Evolutionary conservation across 768 basidiomycete genomes (phyloP).

Genomic region (Panaeolus papilionaceus): DNA sequence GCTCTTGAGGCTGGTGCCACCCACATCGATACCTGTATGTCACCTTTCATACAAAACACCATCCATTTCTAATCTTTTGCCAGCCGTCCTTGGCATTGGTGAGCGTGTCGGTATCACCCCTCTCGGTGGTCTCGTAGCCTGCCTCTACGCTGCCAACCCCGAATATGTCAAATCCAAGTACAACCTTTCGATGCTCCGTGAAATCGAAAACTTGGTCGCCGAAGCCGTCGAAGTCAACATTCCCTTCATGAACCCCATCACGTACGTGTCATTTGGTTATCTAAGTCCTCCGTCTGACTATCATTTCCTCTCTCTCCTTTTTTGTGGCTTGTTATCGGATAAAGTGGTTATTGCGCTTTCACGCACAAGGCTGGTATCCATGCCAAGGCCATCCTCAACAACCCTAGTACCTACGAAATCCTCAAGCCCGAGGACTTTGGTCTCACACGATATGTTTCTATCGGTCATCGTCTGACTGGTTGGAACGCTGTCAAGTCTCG

Average conservation of each 20-base stretch:
- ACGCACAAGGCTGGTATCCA: slow-evolving; percentile 99
- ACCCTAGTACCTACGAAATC: slow-evolving; percentile 99
- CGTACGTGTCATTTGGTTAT: slow-evolving; percentile 50
- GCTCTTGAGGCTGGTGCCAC: slow-evolving; percentile 99
- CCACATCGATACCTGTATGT: slow-evolving; percentile 95
- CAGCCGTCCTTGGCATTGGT: slow-evolving; percentile 95
- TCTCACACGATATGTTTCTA: slow-evolving; percentile 96
- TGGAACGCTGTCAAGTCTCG: slow-evolving; percentile 99
- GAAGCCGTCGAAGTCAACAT: slow-evolving; percentile 98
- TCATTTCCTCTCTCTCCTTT: slow-evolving; percentile 2
- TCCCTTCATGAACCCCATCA: slow-evolving; percentile 96
- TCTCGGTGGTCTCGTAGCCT: slow-evolving; percentile 95
- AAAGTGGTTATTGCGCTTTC: slow-evolving; percentile 98
- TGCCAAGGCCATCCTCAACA: slow-evolving; percentile 98
- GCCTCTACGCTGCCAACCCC: slow-evolving; percentile 95
- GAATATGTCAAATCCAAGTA: slow-evolving; percentile 99
- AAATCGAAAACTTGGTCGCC: slow-evolving; percentile 98
- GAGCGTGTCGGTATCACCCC: slow-evolving; percentile 99
- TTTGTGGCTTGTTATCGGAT: slow-evolving; percentile 18
- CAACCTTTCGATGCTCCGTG: slow-evolving; percentile 95
- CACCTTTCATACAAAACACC: not conserved
- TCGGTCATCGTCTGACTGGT: slow-evolving; percentile 95
- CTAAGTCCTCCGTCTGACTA: not conserved
- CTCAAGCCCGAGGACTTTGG: slow-evolving; percentile 99
- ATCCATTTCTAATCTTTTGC: slow-evolving; percentile 10